Conservation (phyloP, 1,139 yeast species). For the Nakaseomyces sp. region DNA sequence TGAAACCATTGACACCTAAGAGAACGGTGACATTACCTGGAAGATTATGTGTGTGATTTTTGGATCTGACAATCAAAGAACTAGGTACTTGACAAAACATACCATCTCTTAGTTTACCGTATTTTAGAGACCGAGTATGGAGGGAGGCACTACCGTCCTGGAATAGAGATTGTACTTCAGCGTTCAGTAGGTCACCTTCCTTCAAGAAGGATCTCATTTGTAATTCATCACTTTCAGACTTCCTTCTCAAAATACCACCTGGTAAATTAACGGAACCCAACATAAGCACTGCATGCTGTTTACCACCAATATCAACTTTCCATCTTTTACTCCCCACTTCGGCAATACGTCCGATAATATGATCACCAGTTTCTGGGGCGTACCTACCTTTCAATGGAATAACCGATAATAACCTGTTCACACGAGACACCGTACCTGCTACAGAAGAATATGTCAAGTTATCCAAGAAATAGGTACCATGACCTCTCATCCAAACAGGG, state of each 20-base stretch:
- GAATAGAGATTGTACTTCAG: constrained; percentile 88
- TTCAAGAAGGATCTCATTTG: constrained; percentile 91
- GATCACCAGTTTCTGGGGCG: constrained; percentile 94
- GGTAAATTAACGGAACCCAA: constrained; percentile 94
- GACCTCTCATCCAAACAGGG: constrained; percentile 98
- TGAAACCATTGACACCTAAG: constrained; percentile 87
- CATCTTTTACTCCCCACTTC: constrained; percentile 92
- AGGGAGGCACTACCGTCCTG: constrained; percentile 88
- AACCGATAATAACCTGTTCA: constrained; percentile 79
- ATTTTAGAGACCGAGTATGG: constrained; percentile 89
- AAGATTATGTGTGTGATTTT: constrained; percentile 74
- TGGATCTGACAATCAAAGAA: constrained; percentile 70
- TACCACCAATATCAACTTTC: constrained; percentile 94
- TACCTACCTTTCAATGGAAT: constrained; percentile 80
- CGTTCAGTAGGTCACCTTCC: constrained; percentile 94
- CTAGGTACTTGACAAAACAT: constrained; percentile 73
- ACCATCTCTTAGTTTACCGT: constrained; percentile 93
- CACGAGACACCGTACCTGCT: constrained; percentile 82
- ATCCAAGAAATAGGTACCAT: constrained; percentile 78
- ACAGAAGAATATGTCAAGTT: constrained; percentile 76
- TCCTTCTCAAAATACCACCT: constrained; percentile 91
- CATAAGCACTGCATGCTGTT: constrained; percentile 85
- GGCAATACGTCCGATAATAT: constrained; percentile 84
- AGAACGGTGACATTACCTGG: constrained; percentile 90
- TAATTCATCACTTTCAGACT: constrained; percentile 88